Base-by-base conservation (phyloP, 2,329 filamentous ascomycete genomes). In the Curvularia eragrostidis region DNA sequence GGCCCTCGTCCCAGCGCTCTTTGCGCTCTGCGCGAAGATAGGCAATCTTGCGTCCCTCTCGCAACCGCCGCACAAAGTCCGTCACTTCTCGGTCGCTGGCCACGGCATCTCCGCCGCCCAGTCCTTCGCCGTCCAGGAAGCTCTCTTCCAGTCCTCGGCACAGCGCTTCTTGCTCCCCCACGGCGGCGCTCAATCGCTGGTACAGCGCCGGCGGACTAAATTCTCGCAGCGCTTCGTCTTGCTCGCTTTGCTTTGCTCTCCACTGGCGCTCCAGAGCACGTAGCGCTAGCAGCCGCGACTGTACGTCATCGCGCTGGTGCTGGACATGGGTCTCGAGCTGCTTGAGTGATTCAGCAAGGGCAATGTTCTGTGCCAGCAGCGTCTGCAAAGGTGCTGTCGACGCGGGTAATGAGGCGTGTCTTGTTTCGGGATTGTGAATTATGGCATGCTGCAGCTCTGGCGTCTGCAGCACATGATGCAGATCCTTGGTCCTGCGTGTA, bases 1-100 rank as follows among this genome's bases (percentile, higher is more conserved):
- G 84, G 23, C 94, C 93, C 78, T 98, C 94, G 75, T 98, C 95
- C 95, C 95, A 98, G 68, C 95, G 85, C 70, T 93, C 90, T 77
- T 93, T 96, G 65, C 91, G 86, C 80, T 98, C 95, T 71, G 89
- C 87, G 56, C 95, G 84, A 52, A 93, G 81, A 71, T 95, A 96
- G 61, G 89, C 89, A 56, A 90, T 80, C 67, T 90, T 90, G 73
- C 89, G 91, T 9, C 90, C 91, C 67, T 94, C 93, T 66, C 92
- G 84, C 63, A 96, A 90, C 68, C 90, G 81, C 69, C 89, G 84
- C 19, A 97, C 86, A 87, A 95, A 98, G 59, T 98, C 94, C 1
- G 84, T 82, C 24, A 90, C 87, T 78, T 98, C 95, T 71, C 91
- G 86, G 79, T 97, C 93, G 23, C 85, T 88, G 3, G 89, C 90